Evolutionary conservation across 306 rosid genomes (phyloP), one percentile per base, ranked within the genome.

Genomic region (Lathyrus sativus): DNA sequence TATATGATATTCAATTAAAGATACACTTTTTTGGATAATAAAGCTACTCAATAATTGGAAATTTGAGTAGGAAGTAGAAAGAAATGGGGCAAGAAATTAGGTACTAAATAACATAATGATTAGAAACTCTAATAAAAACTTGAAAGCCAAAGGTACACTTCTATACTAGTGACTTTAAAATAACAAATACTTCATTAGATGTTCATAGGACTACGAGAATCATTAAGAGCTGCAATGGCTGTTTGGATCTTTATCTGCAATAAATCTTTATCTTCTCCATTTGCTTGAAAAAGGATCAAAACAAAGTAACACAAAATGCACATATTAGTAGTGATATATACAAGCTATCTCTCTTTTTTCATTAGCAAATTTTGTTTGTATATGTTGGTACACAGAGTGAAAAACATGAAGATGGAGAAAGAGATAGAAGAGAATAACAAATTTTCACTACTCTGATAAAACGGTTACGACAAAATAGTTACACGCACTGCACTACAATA

Each of bases 191-290:
- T 74, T 50, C 28, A 42, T 81, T 53, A 88, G 33, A 93, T 86
- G 76, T 96, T 90, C 95, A 85, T 70, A 4, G 96, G 97, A 61
- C 98, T 93, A 44, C 72, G 81, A 44, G 97, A 90, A 44, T 83
- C 93, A 84, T 83, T 88, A 46, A 86, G 87, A 70, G 89, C 89
- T 67, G 84, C 79, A 76, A 93, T 88, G 53, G 97, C 97, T 22
- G 86, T 81, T 74, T 84, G 81, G 18, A 90, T 90, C 76, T 78
- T 79, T 17, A 74, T 39, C 78, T 84, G 80, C 87, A 93, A 78
- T 37, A 41, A 39, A 53, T 93, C 96, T 74, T 81, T 90, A 42
- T 93, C 97, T 35, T 86, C 96, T 78, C 86, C 92, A 10, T 86
- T 90, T 38, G 95, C 96, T 97, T 93, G 86, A 76, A 79, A 74